These are phyloP conservation scores for Acer saccharum DNA, from an alignment of 345 rosid genomes.

Conservation along the genomic window DNA sequence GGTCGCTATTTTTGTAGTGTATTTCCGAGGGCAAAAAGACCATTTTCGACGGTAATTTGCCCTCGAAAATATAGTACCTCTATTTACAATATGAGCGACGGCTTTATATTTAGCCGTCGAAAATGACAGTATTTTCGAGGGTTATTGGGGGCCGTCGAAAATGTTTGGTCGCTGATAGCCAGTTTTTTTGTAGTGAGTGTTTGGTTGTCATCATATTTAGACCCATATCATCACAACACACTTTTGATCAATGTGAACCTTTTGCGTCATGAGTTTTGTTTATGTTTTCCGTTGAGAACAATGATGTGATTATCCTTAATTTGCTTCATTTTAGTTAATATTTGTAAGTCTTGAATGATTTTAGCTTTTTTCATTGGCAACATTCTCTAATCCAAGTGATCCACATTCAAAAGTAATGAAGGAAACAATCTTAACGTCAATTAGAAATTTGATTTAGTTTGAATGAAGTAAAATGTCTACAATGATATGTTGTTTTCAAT, in stretches of 20 bases:
- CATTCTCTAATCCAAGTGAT: background rate
- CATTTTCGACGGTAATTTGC: too few species aligned
- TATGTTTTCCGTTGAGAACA: background rate
- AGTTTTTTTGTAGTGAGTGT: too few species aligned
- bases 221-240: background rate
- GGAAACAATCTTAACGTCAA: background rate
- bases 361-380: background rate
- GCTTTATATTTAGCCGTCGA: too few species aligned
- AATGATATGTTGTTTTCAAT: background rate
- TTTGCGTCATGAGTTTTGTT: background rate
- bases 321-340: background rate
- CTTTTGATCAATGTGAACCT: background rate
- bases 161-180: too few species aligned
- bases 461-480: background rate
- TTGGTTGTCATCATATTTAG: background rate
- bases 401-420: background rate
- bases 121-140: too few species aligned
- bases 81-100: too few species aligned
- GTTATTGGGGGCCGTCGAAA: too few species aligned
- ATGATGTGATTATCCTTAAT: background rate
- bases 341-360: background rate
- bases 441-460: background rate
- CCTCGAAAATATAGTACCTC: too few species aligned
- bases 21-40: too few species aligned
- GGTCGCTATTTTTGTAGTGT: too few species aligned